phyloP scores from a whole-genome alignment of 305 asterid species.

The Fraxinus albicans region DNA sequence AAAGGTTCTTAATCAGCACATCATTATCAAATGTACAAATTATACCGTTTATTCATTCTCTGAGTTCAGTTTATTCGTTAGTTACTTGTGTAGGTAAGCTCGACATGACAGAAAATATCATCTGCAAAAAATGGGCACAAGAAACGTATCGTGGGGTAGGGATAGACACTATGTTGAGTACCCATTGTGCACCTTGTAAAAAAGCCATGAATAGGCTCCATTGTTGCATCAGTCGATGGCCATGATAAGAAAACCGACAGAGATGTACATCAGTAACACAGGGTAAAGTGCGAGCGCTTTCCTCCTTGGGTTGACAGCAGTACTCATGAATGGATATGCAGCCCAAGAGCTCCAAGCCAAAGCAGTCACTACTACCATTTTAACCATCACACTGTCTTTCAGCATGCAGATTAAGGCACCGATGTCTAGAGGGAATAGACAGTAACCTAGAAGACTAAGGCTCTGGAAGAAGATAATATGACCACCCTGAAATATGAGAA shows the following conservation, averaged over 20 bases:
- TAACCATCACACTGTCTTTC: constrained; percentile 62
- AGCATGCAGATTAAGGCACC: constrained; percentile 85
- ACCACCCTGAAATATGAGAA: constrained; percentile 58
- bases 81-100: neutral
- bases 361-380: constrained; percentile 66
- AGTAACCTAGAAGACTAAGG: constrained; percentile 81
- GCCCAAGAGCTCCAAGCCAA: constrained; percentile 97
- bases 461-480: constrained; percentile 95
- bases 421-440: constrained; percentile 74
- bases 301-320: constrained; percentile 76
- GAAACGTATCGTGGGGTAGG: neutral
- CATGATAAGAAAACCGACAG: constrained; percentile 85
- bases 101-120: neutral
- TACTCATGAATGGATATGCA: constrained; percentile 94
- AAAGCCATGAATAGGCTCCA: neutral
- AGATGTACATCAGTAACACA: constrained; percentile 81
- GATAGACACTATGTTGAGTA: neutral
- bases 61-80: neutral
- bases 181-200: too few species aligned
- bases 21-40: neutral
- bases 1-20: neutral
- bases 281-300: constrained; percentile 95
- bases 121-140: neutral
- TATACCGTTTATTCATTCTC: neutral
- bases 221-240: constrained; percentile 58